These are phyloP conservation scores for Polyporus tsugae DNA, from an alignment of 1,284 basidiomycete species.

Conservation along the genomic window DNA sequence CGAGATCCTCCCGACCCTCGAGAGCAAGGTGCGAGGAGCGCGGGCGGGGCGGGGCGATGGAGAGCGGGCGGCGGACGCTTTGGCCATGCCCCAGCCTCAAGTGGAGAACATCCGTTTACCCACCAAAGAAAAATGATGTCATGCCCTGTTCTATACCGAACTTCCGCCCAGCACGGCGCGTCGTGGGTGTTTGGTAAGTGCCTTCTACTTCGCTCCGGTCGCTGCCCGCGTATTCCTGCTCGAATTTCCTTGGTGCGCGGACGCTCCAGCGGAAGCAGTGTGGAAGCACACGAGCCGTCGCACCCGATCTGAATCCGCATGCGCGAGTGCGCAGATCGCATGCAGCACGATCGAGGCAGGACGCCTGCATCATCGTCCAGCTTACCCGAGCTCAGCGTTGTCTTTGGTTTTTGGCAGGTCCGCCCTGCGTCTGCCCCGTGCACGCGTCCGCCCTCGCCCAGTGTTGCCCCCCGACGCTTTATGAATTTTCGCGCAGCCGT, in stretches of 20 bases:
- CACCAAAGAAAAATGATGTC: slow-evolving; percentile 1
- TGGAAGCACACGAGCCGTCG: neutral
- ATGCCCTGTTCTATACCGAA: slow-evolving; percentile 1
- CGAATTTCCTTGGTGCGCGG: neutral
- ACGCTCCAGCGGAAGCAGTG: neutral
- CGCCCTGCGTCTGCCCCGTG: neutral
- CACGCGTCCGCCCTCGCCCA: neutral
- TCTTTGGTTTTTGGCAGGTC: neutral
- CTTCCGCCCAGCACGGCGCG: slow-evolving; percentile 8
- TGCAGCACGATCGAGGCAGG: slow-evolving; percentile 1
- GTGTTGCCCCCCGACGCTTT: neutral
- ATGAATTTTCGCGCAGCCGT: neutral
- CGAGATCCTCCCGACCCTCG: neutral
- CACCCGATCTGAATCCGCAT: neutral
- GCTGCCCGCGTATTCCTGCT: neutral
- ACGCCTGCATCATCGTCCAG: neutral
- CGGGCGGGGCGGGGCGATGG: slow-evolving; percentile 5
- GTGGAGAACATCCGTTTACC: neutral
- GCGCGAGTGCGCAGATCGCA: neutral
- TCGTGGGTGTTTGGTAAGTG: neutral
- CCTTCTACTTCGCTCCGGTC: neutral
- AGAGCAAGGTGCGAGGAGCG: neutral
- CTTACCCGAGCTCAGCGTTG: neutral
- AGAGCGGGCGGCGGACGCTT: neutral
- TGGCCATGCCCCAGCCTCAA: neutral